Conservation (phyloP, 2,329 filamentous ascomycete species). For the Metarhizium sp. region DNA sequence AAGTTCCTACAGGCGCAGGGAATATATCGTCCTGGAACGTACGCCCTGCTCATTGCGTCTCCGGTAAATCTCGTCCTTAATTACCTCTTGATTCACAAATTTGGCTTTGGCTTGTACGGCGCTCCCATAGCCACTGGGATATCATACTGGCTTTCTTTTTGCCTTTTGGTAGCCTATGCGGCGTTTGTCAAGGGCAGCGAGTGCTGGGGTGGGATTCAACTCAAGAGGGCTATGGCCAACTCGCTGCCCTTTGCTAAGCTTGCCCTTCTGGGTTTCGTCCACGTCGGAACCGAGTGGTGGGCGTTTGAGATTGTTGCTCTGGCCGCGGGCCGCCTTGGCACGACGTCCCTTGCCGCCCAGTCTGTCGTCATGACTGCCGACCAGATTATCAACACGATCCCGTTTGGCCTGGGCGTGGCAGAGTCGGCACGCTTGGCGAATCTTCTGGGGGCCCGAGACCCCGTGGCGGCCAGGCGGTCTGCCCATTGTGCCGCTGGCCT, state of each 20-base stretch:
- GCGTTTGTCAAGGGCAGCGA: conserved; percentile 60
- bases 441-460: conserved; percentile 59
- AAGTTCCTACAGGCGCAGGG: conserved; percentile 84
- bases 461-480: conserved; percentile 57
- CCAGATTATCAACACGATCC: conserved; percentile 76
- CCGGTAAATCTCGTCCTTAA: conserved; percentile 75
- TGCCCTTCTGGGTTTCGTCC: conserved; percentile 66
- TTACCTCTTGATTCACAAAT: conserved; percentile 66
- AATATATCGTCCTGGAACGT: conserved; percentile 75
- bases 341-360: conserved; percentile 70
- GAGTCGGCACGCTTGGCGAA: conserved; percentile 72
- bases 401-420: conserved; percentile 78
- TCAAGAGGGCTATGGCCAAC: conserved; percentile 50
- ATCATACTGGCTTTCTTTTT: conserved; percentile 77
- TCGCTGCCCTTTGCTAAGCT: conserved; percentile 63
- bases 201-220: conserved; percentile 71
- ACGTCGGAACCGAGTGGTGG: conserved; percentile 91
- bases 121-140: conserved; percentile 76
- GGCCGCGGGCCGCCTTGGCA: conserved; percentile 71
- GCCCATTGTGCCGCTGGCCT: conserved; percentile 69
- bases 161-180: conserved; percentile 65
- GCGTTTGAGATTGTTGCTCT: conserved; percentile 86
- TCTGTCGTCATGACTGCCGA: conserved; percentile 86
- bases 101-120: conserved; percentile 64
- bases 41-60: conserved; percentile 73